Evolutionary conservation across 2,329 filamentous ascomycete genomes (phyloP), one percentile per base, ranked within the genome.

Genomic region (Verticillium longisporum): DNA sequence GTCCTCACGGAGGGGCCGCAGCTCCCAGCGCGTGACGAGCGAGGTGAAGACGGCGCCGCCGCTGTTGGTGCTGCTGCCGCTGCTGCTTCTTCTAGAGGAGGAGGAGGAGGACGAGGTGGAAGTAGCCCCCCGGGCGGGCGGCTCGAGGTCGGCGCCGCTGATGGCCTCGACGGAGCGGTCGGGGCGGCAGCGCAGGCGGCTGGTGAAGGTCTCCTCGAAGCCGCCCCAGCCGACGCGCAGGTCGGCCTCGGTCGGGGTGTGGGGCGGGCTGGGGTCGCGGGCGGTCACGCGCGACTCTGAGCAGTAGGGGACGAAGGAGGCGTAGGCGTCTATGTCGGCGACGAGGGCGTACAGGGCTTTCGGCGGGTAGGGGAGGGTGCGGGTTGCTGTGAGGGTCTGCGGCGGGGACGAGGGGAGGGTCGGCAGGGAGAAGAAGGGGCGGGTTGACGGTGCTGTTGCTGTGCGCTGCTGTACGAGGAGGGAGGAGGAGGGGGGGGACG

Each of bases 301-400:
- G 77, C 94, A 96, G 83, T 96, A 97, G 11, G 95, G 95, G n/a
- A 99, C 85, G 80, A 98, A 99, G 66, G 80, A 74, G 41, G 83
- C 80, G 83, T 99, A 99, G 65, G 86, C 86, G 74, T 91, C 85
- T 66, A 99, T 87, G 75, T 97, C 92, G 76, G 92, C 87, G 73
- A 99, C 93, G 60, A 97, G 83, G 66, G 82, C 80, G 84, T 95
- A 99, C 67, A 99, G 87, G 1, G 85, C 80, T 4, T 75, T 69
- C 36, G 86, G 79, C 0, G 87, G 77, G 79, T 96, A 96, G 14
- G 90, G 89, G 14, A 98, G 88, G 4, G 83, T 89, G 63, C 92
- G 89, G 21, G 83, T 81, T 11, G 92, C 92, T 58, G 83, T 85
- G 61, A 98, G 82, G 65, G 79, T 85, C 71, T 93, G 90, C 61